These are phyloP conservation scores for Microthlaspi erraticum DNA, from an alignment of 345 rosid species.

Conservation along the genomic window DNA sequence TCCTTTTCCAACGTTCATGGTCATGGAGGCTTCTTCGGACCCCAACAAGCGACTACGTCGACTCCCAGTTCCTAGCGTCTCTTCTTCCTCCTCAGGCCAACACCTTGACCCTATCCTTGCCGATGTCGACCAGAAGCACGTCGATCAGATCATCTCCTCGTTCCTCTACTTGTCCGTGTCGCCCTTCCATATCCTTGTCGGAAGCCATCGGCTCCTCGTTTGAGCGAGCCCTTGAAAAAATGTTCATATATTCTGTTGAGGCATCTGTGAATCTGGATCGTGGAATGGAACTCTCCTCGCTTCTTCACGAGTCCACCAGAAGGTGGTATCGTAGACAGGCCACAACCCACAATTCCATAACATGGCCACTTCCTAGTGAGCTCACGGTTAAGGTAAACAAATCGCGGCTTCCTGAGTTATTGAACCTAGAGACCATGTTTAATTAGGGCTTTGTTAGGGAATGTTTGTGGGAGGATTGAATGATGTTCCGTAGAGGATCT, in stretches of 20 bases:
- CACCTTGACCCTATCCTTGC: neutral
- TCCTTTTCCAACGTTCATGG: too few species aligned
- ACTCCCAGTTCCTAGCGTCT: too few species aligned
- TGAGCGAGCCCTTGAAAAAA: slow-evolving; percentile 37
- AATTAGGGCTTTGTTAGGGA: too few species aligned
- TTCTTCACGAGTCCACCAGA: slow-evolving; percentile 1
- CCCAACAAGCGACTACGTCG: too few species aligned
- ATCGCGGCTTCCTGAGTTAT: neutral
- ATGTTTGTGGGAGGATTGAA: too few species aligned
- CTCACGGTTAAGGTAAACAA: slow-evolving; percentile 16
- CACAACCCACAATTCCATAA: neutral
- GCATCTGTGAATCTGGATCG: neutral
- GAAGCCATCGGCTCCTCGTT: too few species aligned
- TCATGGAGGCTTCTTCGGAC: too few species aligned
- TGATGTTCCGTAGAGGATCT: too few species aligned
- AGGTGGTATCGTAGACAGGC: neutral
- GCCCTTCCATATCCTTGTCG: neutral
- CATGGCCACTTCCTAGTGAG: slow-evolving; percentile 6
- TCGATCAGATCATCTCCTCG: slow-evolving; percentile 14
- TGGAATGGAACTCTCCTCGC: neutral
- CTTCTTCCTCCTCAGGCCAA: neutral
- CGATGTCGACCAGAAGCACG: neutral
- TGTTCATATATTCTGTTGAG: neutral
- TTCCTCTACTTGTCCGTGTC: slow-evolving; percentile 9
- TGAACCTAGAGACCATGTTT: too few species aligned